Evolutionary conservation across 2,329 filamentous ascomycete species (phyloP), one percentile per base, ranked within the genome.

Genomic region (Ophiocordyceps camponoti-saundersi): DNA sequence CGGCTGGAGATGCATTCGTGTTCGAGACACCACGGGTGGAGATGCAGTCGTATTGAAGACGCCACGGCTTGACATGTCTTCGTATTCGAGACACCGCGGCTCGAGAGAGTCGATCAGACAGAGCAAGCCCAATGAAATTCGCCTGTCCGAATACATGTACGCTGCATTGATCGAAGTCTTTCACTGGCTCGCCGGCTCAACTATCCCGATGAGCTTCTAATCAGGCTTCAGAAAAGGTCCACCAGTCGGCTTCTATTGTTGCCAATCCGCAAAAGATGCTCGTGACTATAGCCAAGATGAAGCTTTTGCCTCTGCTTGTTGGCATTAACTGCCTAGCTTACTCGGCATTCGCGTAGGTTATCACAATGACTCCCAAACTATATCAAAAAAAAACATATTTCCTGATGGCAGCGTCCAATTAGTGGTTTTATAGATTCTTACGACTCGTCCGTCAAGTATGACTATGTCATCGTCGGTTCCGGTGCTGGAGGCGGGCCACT

Each of bases 391-490:
- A 22, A 42, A 6, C 8, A 39, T 39, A 5, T n/a, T 39, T 39
- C n/a, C 36, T 39, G n/a, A 39, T 42, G 12, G 13, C n/a, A 44
- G 23, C 36, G 36, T 20, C n/a, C 6, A 16, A 15, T 6, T 22
- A 45, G 44, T n/a, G 29, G 30, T 11, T 45, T 45, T 30, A 36
- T 45, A 20, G 30, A 36, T 15, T 15, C 30, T 7, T 20, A 20
- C 21, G 29, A 34, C 18, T 11, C 26, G 2, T 36, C 29, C 16
- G 6, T 23, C 18, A 2, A 23, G 2, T 62, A 61, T 53, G 77
- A 80, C 53, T 81, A 79, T 63, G 67, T 80, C 26, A 67, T 80
- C 18, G 74, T 80, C 13, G 77, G 77, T 16, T 75, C 72, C n/a
- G 76, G 76, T 2, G 67, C 76, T 2, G 77, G 76, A 30, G 76